Evolutionary conservation across 2,329 filamentous ascomycete species (phyloP), one percentile per base, ranked within the genome.

Genomic region (Tolypocladium nubicola): DNA sequence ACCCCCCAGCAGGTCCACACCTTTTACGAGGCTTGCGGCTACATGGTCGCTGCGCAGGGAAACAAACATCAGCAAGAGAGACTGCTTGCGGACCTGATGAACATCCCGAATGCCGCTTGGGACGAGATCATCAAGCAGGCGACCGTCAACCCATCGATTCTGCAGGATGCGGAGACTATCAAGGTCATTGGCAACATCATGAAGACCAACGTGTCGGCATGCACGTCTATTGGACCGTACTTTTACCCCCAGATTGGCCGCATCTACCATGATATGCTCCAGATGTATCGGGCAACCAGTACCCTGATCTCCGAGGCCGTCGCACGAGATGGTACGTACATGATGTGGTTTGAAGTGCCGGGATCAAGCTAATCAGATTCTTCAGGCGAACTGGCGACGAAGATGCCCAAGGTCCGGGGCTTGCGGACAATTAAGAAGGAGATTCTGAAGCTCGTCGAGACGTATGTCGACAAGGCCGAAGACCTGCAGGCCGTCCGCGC

Each of bases 151-250:
- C 90, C 94, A 0, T 81, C 85, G 26, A 91, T 94, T 63, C 80
- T 99, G 14, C 90, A 97, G 71, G 91, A 97, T 67, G 79, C 86
- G 13, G 92, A 99, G 65, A 96, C 92, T 1, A 97, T 99, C 77
- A 99, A 99, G 78, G 87, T 99, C 64, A 92, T 99, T 61, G 94
- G 94, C 63, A 99, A 99, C 75, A 97, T 99, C 70, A 99, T 99
- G 94, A 99, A 99, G 82, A 99, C 94, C 1, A 99, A 99, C 66
- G 94, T 99, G 5, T 93, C 95, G n/a, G 94, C 94, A 40, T 99
- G 94, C 73, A 90, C 89, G 40, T 97, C 94, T 0, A 94, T 99
- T 58, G 94, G 95, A 39, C 86, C 90, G 55, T 99, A 97, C 75
- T 99, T 99, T 73, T 97, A 96, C 68, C 93, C 94, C 14, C 94